These are phyloP conservation scores for Phytophthora cryptogea DNA, from an alignment of 352 stramenopile species.

Conservation along the genomic window DNA sequence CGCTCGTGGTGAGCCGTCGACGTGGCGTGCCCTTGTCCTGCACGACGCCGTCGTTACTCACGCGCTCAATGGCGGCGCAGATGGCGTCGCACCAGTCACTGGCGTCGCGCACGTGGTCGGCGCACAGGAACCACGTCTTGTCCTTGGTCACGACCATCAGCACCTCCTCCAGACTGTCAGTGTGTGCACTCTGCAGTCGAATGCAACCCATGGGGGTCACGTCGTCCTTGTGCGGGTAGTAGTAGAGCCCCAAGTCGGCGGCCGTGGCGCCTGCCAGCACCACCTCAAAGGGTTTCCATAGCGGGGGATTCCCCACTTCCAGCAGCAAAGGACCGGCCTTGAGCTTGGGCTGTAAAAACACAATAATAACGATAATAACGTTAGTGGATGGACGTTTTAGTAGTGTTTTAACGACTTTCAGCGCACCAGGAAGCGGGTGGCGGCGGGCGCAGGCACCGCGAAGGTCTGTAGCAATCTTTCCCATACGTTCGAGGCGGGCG, in stretches of 20 bases:
- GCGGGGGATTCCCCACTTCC: constrained; percentile 50
- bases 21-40: constrained; percentile 17
- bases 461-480: constrained; percentile 61
- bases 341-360: constrained; percentile 52
- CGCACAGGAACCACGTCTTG: constrained; percentile 85
- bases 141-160: constrained; percentile 77
- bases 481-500: constrained; percentile 39
- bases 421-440: constrained; percentile 52
- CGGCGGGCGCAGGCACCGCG: constrained; percentile 25
- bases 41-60: constrained; percentile 13
- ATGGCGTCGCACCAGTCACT: constrained; percentile 70
- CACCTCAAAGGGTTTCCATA: constrained; percentile 71
- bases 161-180: constrained; percentile 75
- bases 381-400: not conserved
- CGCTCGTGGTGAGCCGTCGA: constrained; percentile 50
- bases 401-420: not conserved
- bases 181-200: constrained; percentile 60
- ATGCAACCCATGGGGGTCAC: constrained; percentile 52
- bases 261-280: constrained; percentile 59
- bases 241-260: constrained; percentile 68
- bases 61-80: constrained; percentile 58
- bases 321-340: constrained; percentile 61
- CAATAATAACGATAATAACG: not conserved
- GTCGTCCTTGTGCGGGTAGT: constrained; percentile 56
- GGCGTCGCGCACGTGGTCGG: constrained; percentile 55